Evolutionary conservation across 441 rosid genomes (phyloP).

Genomic region (Eutrema salsugineum): DNA sequence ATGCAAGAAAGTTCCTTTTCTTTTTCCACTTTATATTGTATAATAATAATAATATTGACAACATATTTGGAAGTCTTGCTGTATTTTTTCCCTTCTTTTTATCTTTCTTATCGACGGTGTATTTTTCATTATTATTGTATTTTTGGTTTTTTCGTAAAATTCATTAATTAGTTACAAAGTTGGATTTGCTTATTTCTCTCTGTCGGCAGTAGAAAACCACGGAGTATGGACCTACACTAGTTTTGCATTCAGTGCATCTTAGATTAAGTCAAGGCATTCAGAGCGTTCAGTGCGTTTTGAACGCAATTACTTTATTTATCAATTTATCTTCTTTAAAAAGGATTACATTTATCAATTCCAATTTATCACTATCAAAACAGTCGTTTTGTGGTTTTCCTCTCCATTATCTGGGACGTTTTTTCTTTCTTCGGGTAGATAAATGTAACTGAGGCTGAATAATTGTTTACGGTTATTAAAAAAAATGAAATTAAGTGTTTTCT

Average conservation of each 20-base stretch:
- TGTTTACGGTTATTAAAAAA: neutral
- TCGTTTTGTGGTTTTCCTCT: no score
- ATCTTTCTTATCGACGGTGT: no score
- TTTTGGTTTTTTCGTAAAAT: neutral
- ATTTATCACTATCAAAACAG: no score
- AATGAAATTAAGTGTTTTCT: neutral
- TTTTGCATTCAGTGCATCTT: slow-evolving; percentile 17
- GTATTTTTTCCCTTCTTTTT: no score
- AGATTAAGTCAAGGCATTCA: neutral
- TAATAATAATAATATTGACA: neutral
- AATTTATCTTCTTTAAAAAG: no score
- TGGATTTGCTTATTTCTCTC: neutral
- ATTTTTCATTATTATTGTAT: neutral
- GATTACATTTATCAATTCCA: no score
- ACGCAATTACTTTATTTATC: no score
- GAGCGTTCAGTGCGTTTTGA: no score
- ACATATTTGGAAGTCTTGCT: neutral
- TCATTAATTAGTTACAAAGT: neutral
- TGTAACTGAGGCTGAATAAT: neutral
- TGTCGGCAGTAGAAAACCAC: slow-evolving; percentile 25
- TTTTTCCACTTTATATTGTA: slow-evolving; percentile 3
- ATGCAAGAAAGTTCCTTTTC: slow-evolving; percentile 4
- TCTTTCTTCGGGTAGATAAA: no score
- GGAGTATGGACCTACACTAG: slow-evolving; percentile 15
- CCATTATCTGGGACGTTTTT: no score